These are phyloP conservation scores for Trypanosoma lewisi DNA, from an alignment of 208 protist genomes.

Conservation along the genomic window DNA sequence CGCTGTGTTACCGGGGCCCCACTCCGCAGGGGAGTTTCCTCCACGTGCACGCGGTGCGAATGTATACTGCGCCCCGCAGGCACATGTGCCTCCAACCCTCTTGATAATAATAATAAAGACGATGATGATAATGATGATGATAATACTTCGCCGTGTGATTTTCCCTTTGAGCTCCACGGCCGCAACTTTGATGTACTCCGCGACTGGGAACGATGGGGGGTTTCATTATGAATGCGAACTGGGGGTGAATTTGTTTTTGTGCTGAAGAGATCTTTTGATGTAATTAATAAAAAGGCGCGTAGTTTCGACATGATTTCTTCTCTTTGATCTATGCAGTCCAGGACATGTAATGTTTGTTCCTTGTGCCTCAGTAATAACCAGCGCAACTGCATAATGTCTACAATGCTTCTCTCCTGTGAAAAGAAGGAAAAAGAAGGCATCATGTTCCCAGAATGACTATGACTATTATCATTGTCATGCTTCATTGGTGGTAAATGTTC, in stretches of 20 bases:
- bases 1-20: not conserved
- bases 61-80: too few species aligned
- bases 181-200: too few species aligned
- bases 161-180: too few species aligned
- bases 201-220: too few species aligned
- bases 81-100: too few species aligned
- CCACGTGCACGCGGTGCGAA: not conserved
- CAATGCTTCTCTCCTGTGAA: not conserved
- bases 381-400: conserved; percentile 18
- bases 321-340: conserved; percentile 13
- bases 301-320: conserved; percentile 19
- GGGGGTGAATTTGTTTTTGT: too few species aligned
- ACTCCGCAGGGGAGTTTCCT: not conserved
- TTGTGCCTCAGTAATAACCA: conserved; percentile 9
- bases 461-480: not conserved
- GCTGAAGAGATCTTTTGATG: not conserved
- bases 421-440: not conserved
- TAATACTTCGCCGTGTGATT: too few species aligned
- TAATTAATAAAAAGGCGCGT: conserved; percentile 13
- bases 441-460: not conserved
- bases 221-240: too few species aligned
- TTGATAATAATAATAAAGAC: not conserved
- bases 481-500: not conserved
- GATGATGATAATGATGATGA: too few species aligned
- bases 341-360: conserved; percentile 1